A percentile compares a stretch with the other conserved stretches of the same genome.
These are phyloP conservation scores for Ilex aquifolium DNA, from an alignment of 257 asterid genomes.

Conservation along the genomic window DNA sequence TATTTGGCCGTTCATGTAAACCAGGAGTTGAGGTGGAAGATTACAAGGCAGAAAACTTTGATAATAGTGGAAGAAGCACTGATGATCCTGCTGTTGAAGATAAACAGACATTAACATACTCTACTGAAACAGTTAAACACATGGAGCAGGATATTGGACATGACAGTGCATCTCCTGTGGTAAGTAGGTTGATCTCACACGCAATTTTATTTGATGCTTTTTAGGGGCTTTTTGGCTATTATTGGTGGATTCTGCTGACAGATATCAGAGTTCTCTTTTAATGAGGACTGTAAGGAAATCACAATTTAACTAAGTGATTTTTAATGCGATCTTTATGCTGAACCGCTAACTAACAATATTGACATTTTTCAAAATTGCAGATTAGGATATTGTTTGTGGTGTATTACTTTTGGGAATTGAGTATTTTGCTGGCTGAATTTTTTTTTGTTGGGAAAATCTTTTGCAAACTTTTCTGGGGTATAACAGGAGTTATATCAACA, in stretches of 20 bases:
- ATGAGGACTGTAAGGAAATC: background rate
- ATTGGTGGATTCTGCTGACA: background rate
- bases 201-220: background rate
- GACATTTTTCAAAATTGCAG: no score
- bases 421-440: no score
- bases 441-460: no score
- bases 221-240: background rate
- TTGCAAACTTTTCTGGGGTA: no score
- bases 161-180: slow-evolving; percentile 27
- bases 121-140: slow-evolving; percentile 23
- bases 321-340: no score
- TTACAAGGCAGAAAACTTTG: slow-evolving; percentile 35
- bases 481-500: no score
- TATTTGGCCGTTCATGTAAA: slow-evolving; percentile 42
- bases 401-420: no score
- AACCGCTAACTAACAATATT: no score
- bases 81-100: slow-evolving; percentile 41
- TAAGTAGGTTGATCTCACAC: slow-evolving; percentile 23
- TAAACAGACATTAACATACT: slow-evolving; percentile 31
- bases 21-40: slow-evolving; percentile 20
- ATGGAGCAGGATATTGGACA: slow-evolving; percentile 20
- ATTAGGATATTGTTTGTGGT: no score
- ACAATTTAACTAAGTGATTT: no score
- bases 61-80: slow-evolving; percentile 33
- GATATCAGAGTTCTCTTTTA: background rate